Evolutionary conservation across 192 early-diverging fungal species (phyloP).

Genomic region (Umbelopsis isabellina): DNA sequence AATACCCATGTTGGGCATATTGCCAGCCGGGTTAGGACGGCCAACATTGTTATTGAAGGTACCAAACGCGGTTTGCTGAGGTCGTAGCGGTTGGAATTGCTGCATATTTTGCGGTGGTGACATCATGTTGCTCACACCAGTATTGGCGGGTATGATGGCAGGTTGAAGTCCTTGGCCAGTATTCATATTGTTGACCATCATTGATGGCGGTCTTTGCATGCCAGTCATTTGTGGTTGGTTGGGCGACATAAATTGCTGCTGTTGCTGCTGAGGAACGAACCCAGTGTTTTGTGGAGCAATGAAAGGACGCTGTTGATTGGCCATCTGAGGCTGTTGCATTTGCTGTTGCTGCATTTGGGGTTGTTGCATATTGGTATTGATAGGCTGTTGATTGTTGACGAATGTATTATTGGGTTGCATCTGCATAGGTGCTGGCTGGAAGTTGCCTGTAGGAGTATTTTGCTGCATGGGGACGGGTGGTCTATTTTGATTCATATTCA

Average conservation of each 20-base stretch:
- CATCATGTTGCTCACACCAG: not conserved
- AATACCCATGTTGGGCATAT: constrained; percentile 11
- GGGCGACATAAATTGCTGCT: not conserved
- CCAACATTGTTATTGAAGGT: constrained; percentile 16
- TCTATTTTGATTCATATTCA: not conserved
- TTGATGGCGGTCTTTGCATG: not conserved
- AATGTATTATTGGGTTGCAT: not conserved
- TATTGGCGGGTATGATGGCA: not conserved
- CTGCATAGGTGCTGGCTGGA: not conserved
- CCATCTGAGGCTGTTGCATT: not conserved
- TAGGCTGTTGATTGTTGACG: not conserved
- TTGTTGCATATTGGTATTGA: constrained; percentile 16
- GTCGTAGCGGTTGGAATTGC: constrained; percentile 30
- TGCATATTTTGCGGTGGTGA: constrained; percentile 31
- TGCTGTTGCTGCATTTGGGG: constrained; percentile 21
- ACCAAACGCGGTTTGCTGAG: constrained; percentile 2
- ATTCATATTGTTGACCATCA: not conserved
- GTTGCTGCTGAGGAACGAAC: constrained; percentile 24
- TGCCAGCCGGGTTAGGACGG: not conserved
- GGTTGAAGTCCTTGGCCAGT: not conserved
- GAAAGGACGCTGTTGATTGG: constrained; percentile 29
- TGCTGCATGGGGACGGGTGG: not conserved
- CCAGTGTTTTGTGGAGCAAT: constrained; percentile 23
- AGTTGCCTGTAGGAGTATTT: constrained; percentile 10
- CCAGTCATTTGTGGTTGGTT: constrained; percentile 2